phyloP scores from a whole-genome alignment of 106 monocot genomes.

The Gastrodia elata region DNA sequence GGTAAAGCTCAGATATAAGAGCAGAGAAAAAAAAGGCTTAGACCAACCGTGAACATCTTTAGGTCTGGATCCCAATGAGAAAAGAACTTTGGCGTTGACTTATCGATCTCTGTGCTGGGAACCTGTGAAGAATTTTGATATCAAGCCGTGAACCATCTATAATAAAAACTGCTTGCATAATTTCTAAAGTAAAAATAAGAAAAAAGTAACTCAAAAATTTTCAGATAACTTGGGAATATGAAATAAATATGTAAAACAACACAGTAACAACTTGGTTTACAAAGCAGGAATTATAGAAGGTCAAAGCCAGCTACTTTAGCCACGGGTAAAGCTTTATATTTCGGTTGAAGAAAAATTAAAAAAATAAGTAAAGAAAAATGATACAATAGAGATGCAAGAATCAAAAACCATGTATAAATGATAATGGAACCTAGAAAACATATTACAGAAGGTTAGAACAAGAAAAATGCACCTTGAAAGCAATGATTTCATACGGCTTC shows the following conservation, averaged over 20 bases:
- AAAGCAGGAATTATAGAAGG: no score
- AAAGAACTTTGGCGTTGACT: slow-evolving; percentile 86
- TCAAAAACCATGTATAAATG: not conserved
- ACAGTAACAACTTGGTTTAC: no score
- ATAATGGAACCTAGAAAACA: no score
- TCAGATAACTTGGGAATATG: no score
- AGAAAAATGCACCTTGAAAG: slow-evolving; percentile 57
- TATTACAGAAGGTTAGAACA: not conserved
- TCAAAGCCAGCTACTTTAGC: not conserved
- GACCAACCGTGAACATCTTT: slow-evolving; percentile 83
- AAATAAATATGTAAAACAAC: not conserved
- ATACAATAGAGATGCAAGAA: not conserved
- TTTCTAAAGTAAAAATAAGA: no score
- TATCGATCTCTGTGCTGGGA: slow-evolving; percentile 94
- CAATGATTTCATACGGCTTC: slow-evolving; percentile 89
- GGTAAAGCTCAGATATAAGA: no score
- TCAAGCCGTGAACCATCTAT: no score
- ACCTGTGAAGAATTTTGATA: slow-evolving; percentile 44
- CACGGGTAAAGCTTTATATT: not conserved
- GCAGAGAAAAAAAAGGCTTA: not conserved
- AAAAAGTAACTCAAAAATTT: no score
- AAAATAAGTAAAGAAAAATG: not conserved
- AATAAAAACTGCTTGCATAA: no score
- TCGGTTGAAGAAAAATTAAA: not conserved
- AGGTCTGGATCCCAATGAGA: slow-evolving; percentile 96